Conservation (phyloP, 169 alveolate species). For the Plasmodium vinckei region DNA sequence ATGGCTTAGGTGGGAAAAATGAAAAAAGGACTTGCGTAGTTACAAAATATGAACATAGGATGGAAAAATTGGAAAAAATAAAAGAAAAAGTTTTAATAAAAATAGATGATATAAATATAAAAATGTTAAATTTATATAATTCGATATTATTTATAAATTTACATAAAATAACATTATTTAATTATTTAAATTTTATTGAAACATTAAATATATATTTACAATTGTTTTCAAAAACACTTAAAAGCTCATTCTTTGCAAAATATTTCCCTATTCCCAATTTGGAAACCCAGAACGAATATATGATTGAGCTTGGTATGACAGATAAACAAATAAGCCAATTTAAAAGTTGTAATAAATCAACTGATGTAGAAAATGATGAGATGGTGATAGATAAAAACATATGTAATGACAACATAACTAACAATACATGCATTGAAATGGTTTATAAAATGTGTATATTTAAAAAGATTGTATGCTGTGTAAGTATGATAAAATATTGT, state of each 20-base stretch:
- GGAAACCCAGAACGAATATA: background rate
- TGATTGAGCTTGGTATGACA: background rate
- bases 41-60: background rate
- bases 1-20: background rate
- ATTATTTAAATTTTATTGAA: background rate
- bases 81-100: background rate
- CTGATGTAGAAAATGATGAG: too few species aligned
- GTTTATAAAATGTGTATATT: too few species aligned
- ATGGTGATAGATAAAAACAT: too few species aligned
- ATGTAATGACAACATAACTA: too few species aligned
- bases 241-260: background rate
- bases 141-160: background rate
- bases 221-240: background rate
- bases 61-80: background rate
- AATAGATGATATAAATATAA: background rate
- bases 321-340: too few species aligned
- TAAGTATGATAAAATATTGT: too few species aligned
- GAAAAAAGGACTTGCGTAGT: background rate
- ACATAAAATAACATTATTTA: background rate
- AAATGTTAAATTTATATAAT: background rate
- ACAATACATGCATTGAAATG: too few species aligned
- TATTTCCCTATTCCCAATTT: background rate
- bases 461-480: too few species aligned
- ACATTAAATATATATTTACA: background rate
- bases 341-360: too few species aligned